Evolutionary conservation across 495 filamentous ascomycete species (phyloP).

Genomic region (Pyronema omphalodes): DNA sequence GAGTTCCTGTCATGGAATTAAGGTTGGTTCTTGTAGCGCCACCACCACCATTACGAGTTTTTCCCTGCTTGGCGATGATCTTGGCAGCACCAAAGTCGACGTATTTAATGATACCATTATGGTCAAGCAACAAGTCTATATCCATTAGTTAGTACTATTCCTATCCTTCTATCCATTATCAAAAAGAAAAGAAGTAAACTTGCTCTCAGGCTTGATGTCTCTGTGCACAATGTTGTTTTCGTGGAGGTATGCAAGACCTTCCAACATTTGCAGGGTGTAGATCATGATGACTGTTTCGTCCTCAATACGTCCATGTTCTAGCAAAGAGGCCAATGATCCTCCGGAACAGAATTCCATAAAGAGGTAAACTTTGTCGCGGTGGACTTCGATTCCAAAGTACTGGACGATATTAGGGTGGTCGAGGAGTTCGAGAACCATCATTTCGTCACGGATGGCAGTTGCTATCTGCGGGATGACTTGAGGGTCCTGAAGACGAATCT

Average conservation of each 20-base stretch:
- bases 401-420: slow-evolving; percentile 96
- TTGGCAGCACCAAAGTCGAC: slow-evolving; percentile 97
- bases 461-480: slow-evolving; percentile 88
- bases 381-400: slow-evolving; percentile 94
- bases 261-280: slow-evolving; percentile 86
- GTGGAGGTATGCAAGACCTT: slow-evolving; percentile 89
- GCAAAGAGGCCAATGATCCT: slow-evolving; percentile 70
- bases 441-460: slow-evolving; percentile 85
- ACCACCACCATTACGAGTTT: slow-evolving; percentile 51
- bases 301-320: slow-evolving; percentile 93
- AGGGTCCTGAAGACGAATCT: slow-evolving; percentile 92
- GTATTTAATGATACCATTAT: slow-evolving; percentile 97
- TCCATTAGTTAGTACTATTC: neutral
- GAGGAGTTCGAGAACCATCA: slow-evolving; percentile 83
- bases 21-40: slow-evolving; percentile 42
- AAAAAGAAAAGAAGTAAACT: slow-evolving; percentile 21
- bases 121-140: slow-evolving; percentile 78
- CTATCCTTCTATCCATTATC: slow-evolving; percentile 5
- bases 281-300: slow-evolving; percentile 98
- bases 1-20: slow-evolving; percentile 89
- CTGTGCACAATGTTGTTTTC: slow-evolving; percentile 79
- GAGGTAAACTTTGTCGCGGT: slow-evolving; percentile 95
- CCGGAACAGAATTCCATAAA: slow-evolving; percentile 99
- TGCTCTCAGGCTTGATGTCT: slow-evolving; percentile 96
- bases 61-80: slow-evolving; percentile 85